These are phyloP conservation scores for Paraleonurus japonicus DNA, from an alignment of 257 asterid genomes.

Conservation along the genomic window DNA sequence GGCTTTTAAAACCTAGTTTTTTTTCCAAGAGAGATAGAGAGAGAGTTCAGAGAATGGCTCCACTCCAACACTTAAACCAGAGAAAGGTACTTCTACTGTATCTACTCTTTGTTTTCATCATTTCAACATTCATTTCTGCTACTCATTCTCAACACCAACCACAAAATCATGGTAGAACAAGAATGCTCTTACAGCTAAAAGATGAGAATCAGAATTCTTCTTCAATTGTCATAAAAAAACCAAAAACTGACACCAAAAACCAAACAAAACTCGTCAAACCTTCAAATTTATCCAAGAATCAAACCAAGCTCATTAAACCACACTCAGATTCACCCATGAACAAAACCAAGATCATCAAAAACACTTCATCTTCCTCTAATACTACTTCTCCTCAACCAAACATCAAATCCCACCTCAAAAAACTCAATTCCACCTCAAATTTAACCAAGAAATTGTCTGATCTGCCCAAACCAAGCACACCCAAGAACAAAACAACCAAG, in stretches of 20 bases:
- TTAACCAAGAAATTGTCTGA: slow-evolving; percentile 53
- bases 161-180: slow-evolving; percentile 18
- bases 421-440: slow-evolving; percentile 63
- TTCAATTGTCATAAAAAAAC: slow-evolving; percentile 46
- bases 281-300: slow-evolving; percentile 27
- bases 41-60: slow-evolving; percentile 39
- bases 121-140: slow-evolving; percentile 39
- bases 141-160: slow-evolving; percentile 15
- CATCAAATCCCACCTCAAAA: slow-evolving; percentile 53
- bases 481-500: slow-evolving; percentile 53
- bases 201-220: slow-evolving; percentile 30
- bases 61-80: slow-evolving; percentile 32
- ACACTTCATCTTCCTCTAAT: background rate
- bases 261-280: slow-evolving; percentile 29
- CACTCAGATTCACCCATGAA: slow-evolving; percentile 29
- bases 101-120: slow-evolving; percentile 37
- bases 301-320: slow-evolving; percentile 33
- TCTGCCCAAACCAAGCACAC: slow-evolving; percentile 35
- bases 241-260: slow-evolving; percentile 35
- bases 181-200: slow-evolving; percentile 39
- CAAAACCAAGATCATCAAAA: slow-evolving; percentile 40
- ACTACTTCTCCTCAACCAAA: slow-evolving; percentile 6
- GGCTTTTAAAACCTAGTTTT: background rate
- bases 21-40: slow-evolving; percentile 2
- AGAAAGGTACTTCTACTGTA: slow-evolving; percentile 40